phyloP scores from a whole-genome alignment of 2,329 filamentous ascomycete species.

The Calonectria pteridis region DNA sequence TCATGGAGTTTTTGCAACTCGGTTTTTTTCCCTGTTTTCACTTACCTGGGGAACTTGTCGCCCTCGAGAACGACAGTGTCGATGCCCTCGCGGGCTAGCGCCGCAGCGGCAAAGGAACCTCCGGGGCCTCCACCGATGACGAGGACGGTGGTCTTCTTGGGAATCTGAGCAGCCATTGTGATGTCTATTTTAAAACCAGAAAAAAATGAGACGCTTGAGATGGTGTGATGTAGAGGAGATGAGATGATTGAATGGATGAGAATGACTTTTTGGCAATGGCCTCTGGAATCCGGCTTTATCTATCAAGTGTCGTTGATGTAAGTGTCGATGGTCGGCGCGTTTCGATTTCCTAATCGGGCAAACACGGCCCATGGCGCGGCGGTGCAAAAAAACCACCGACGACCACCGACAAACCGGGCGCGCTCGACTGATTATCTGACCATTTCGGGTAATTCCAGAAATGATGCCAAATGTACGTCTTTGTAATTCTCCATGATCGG shows the following conservation, averaged over 20 bases:
- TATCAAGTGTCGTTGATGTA: neutral
- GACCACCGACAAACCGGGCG: neutral
- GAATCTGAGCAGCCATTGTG: conserved; percentile 24
- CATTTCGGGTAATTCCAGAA: conserved; percentile 21
- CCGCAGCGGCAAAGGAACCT: conserved; percentile 20
- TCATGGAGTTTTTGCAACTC: neutral
- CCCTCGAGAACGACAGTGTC: conserved; percentile 17
- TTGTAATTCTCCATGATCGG: conserved; percentile 16
- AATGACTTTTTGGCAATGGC: neutral
- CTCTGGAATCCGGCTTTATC: conserved; percentile 17
- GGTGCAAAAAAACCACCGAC: conserved; percentile 20
- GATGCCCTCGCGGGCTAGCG: conserved; percentile 22
- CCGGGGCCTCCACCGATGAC: conserved; percentile 23
- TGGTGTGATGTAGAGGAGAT: neutral
- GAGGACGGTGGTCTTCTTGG: conserved; percentile 23
- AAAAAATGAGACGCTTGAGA: conserved; percentile 3
- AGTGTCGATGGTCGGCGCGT: conserved; percentile 13
- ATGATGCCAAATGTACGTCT: neutral
- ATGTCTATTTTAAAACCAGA: neutral
- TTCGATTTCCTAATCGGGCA: conserved; percentile 11
- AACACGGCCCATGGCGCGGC: neutral
- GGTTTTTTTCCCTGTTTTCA: neutral
- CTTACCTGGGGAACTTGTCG: conserved; percentile 25
- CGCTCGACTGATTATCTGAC: conserved; percentile 6
- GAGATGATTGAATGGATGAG: neutral